Base-by-base conservation (phyloP, 2,329 filamentous ascomycete genomes). In the Aspergillus fumigatus region DNA sequence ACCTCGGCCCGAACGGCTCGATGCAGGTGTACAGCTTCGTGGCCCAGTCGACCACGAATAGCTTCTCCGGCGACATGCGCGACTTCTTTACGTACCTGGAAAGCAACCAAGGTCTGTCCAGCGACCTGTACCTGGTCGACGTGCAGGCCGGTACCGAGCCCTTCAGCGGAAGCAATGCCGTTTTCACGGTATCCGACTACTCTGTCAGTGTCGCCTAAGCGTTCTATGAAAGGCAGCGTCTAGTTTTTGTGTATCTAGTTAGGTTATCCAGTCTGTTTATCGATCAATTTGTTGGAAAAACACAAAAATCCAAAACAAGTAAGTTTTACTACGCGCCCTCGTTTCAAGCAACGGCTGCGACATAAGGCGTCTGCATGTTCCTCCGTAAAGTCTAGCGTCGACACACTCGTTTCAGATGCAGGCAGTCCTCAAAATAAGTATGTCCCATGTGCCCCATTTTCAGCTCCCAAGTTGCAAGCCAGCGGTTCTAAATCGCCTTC, bases 1-100 rank as follows among this genome's bases (percentile, higher is more conserved):
- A 80, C 73, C 77, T 77, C 56, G 86, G 86, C n/a, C 72, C 70
- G n/a, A 86, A 88, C 62, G 82, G 82, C 27, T 68, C 72, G 52
- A 86, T 65, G 62, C 65, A 78, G 3, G 85, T 88, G 10, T 88
- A 80, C 73, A 84, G 80, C 64, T 88, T 85, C 59, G 80, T 85
- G 6, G 80, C 80, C 0, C 57, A 61, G 19, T 76, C 70, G 49
- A 69, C 79, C 38, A 71, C 81, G n/a, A 77, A 73, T 23, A 77
- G 62, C 69, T 88, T 84, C 71, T 76, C 73, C 43, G 84, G 79
- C 29, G 83, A 88, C 67, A 65, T 87, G 60, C 77, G 77, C 62
- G 71, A 77, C 6, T 88, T 88, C 72, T 73, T 84, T 60, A 76
- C 73, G 7, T 86, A 87, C 67, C 73, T 88, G 25, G 75, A 74